These are phyloP conservation scores for Aspergillus sergii DNA, from an alignment of 2,329 filamentous ascomycete genomes.

Conservation along the genomic window DNA sequence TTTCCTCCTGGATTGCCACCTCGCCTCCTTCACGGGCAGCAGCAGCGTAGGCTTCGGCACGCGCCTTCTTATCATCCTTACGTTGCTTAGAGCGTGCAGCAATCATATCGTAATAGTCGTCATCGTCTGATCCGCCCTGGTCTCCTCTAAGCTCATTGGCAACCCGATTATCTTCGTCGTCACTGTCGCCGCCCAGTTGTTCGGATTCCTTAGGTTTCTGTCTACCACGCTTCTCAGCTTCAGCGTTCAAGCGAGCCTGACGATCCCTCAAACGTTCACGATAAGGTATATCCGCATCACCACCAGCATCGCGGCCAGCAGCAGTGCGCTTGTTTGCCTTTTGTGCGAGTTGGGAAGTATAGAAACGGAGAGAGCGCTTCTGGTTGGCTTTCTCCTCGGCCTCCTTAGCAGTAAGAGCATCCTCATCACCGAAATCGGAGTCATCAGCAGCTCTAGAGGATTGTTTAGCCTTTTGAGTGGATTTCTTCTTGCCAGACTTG, in stretches of 20 bases:
- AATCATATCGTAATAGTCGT: conserved; percentile 84
- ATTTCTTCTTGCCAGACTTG: conserved; percentile 53
- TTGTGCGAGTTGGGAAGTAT: conserved; percentile 95
- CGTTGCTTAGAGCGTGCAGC: conserved; percentile 58
- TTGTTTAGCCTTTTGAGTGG: conserved; percentile 37
- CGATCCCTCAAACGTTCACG: conserved; percentile 85
- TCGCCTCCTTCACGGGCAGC: conserved; percentile 60
- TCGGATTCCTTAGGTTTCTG: conserved; percentile 64
- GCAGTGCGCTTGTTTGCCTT: conserved; percentile 78
- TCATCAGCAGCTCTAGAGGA: conserved; percentile 55
- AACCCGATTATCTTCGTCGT: conserved; percentile 63
- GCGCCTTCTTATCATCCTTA: conserved; percentile 76
- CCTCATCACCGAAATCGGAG: conserved; percentile 94
- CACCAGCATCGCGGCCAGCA: conserved; percentile 65
- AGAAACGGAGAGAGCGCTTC: conserved; percentile 94
- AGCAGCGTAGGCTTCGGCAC: conserved; percentile 57
- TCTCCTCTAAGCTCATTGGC: conserved; percentile 50
- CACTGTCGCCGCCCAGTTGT: conserved; percentile 70
- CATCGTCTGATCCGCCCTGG: conserved; percentile 46
- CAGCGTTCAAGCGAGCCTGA: conserved; percentile 81
- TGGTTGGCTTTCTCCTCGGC: conserved; percentile 84
- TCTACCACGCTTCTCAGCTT: conserved; percentile 81
- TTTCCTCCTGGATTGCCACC: conserved; percentile 66
- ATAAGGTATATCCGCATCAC: conserved; percentile 69
- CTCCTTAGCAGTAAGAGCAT: conserved; percentile 72